Conservation (phyloP, 83 land plant genomes). For the Picea engelmannii region DNA sequence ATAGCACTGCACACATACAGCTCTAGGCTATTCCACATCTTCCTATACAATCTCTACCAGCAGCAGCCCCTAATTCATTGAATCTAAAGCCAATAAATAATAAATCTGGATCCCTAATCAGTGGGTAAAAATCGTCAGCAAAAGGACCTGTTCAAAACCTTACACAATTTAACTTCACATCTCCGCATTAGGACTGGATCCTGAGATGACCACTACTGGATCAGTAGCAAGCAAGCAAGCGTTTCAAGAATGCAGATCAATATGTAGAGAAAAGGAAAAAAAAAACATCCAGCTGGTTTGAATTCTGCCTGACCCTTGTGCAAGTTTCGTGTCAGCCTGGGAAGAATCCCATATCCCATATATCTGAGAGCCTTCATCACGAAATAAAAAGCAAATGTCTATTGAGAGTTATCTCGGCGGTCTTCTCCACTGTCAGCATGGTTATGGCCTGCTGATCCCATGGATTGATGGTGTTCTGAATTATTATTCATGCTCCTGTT, state of each 20-base stretch:
- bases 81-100: constrained; percentile 16
- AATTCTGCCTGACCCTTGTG: background rate
- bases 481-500: background rate
- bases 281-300: background rate
- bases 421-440: constrained; percentile 2
- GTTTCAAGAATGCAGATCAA: background rate
- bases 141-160: background rate
- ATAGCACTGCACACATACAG: constrained; percentile 6
- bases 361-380: background rate
- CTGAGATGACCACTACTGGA: background rate
- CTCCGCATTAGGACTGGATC: constrained; percentile 8
- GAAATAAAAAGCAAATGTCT: background rate
- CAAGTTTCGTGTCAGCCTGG: background rate
- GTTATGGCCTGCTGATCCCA: background rate
- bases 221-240: no score
- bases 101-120: constrained; percentile 9
- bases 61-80: constrained; percentile 1
- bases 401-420: constrained; percentile 13
- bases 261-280: background rate
- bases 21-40: constrained; percentile 8
- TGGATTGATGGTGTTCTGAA: background rate
- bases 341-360: background rate
- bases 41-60: constrained; percentile 13
- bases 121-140: constrained; percentile 13
- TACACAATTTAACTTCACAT: constrained; percentile 7